Evolutionary conservation across 768 basidiomycete genomes (phyloP), one percentile per base, ranked within the genome.

Genomic region (Suillus decipiens): DNA sequence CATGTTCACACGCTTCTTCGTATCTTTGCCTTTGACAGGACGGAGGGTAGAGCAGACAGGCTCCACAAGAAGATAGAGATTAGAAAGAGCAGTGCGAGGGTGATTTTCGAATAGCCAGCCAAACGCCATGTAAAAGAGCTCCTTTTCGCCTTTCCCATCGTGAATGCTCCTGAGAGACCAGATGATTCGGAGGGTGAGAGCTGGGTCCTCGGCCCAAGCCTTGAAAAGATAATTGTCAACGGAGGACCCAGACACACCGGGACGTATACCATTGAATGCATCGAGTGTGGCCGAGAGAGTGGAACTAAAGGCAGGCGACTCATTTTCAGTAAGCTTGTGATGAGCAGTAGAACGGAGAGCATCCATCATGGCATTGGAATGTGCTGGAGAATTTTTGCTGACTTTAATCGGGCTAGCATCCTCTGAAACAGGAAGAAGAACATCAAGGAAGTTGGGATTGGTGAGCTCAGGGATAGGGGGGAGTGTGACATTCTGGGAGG

Each of bases 71-170:
- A 78, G 70, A 22, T 70, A 78, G 5, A 90, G 81, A 68, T 90
- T 91, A 10, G 71, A 66, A 53, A 92, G 85, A 2, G 89, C 87
- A 0, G 90, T 90, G 3, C 87, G 81, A 1, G 89, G 89, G 63
- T 91, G 88, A 5, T 88, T 77, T 6, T 86, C 74, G 70, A 85
- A 89, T 1, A 91, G 78, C 89, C 89, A 90, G 15, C 86, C 88
- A 55, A 84, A 88, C 5, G 83, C 80, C 14, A 84, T 83, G 71
- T 89, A 90, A 68, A 90, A 91, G 0, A 74, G 71, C 61, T 86
- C 84, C 64, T 81, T 86, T 53, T 85, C 84, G 7, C 80, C 76
- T 68, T 87, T 88, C 0, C 90, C 89, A 48, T 91, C 86, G 62
- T 88, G 87, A 36, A 92, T 90, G 42, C 86, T 89, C 36, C 89